These are phyloP conservation scores for Aethionema arabicum DNA, from an alignment of 345 rosid genomes.

Conservation along the genomic window DNA sequence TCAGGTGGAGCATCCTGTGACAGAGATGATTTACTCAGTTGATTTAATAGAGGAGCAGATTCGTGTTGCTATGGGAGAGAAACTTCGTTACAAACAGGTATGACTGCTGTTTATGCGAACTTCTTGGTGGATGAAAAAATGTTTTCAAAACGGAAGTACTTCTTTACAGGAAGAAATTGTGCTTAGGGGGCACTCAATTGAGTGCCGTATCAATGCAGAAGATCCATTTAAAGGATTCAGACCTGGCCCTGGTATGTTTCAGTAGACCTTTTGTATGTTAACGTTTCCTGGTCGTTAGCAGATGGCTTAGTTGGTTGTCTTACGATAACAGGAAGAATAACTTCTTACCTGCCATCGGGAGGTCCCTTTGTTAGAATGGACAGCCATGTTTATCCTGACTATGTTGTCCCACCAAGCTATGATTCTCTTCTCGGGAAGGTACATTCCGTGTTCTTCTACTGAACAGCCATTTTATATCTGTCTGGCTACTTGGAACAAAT, in stretches of 20 bases:
- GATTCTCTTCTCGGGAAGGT: constrained; percentile 99
- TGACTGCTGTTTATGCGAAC: constrained; percentile 5
- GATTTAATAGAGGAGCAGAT: constrained; percentile 99
- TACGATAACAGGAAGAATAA: constrained; percentile 73
- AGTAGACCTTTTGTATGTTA: background rate
- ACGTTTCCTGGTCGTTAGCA: constrained; percentile 8
- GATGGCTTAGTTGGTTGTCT: constrained; percentile 10
- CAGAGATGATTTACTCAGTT: constrained; percentile 96
- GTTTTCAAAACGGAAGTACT: constrained; percentile 13
- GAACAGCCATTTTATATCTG: constrained; percentile 12
- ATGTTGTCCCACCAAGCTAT: constrained; percentile 98
- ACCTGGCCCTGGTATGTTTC: constrained; percentile 87
- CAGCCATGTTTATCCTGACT: constrained; percentile 95
- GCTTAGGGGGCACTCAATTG: constrained; percentile 96
- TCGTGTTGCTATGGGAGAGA: constrained; percentile 96
- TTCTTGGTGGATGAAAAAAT: background rate
- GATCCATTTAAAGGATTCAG: constrained; percentile 96
- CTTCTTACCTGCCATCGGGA: constrained; percentile 95
- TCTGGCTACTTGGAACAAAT: background rate
- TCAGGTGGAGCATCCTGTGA: constrained; percentile 99
- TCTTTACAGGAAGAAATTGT: constrained; percentile 79
- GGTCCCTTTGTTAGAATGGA: constrained; percentile 99
- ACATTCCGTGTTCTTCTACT: constrained; percentile 32
- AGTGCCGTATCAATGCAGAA: constrained; percentile 97
- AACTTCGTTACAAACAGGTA: constrained; percentile 86